Percentiles rank a stretch among this genome's conserved stretches.
Evolutionary conservation across 768 basidiomycete genomes (phyloP).

Genomic region (Lanmaoa pseudosensibilis): DNA sequence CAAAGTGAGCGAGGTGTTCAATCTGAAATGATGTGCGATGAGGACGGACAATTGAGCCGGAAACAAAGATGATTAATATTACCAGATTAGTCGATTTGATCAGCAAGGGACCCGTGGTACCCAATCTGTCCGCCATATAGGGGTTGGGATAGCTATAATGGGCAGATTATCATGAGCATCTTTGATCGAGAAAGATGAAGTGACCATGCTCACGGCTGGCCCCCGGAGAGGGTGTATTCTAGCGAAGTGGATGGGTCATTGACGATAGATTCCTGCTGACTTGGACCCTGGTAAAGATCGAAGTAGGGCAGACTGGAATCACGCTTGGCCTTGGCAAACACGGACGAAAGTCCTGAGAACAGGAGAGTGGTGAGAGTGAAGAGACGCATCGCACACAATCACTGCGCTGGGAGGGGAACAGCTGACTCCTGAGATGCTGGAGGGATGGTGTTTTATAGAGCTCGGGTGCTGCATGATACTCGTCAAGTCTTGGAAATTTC

Average conservation of each 20-base stretch:
- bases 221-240: neutral
- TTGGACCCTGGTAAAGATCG: neutral
- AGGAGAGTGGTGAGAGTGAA: neutral
- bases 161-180: neutral
- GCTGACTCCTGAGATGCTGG: neutral
- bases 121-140: neutral
- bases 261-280: neutral
- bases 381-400: neutral
- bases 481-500: neutral
- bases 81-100: neutral
- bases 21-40: neutral
- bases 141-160: neutral
- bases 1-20: neutral
- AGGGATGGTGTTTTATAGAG: neutral
- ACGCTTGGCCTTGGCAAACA: neutral
- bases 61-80: neutral
- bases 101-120: neutral
- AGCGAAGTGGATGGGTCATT: neutral
- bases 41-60: neutral
- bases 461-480: neutral
- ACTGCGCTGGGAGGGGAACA: neutral
- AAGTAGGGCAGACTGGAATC: neutral
- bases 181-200: neutral
- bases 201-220: neutral
- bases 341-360: neutral